These are phyloP conservation scores for Fonsecaea pugnacius DNA, from an alignment of 2,329 filamentous ascomycete species.

Conservation along the genomic window DNA sequence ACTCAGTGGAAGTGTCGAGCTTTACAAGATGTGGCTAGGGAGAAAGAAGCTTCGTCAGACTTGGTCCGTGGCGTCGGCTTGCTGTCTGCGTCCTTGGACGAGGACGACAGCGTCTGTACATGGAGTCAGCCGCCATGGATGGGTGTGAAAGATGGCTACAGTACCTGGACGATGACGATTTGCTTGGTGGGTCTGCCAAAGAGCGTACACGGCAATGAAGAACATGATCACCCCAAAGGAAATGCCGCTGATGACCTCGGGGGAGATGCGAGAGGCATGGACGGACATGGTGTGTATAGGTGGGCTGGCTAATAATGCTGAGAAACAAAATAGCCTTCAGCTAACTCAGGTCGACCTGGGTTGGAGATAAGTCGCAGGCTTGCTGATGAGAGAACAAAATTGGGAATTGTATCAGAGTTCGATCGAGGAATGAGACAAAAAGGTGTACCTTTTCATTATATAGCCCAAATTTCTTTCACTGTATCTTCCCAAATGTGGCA, in stretches of 20 bases:
- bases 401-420: too few species aligned
- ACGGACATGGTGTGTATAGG: neutral
- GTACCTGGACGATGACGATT: constrained; percentile 7
- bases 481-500: too few species aligned
- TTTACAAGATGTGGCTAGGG: neutral
- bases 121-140: neutral
- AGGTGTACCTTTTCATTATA: too few species aligned
- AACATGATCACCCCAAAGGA: constrained; percentile 16
- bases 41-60: constrained; percentile 5
- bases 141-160: neutral
- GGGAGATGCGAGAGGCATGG: neutral
- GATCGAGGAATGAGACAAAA: too few species aligned
- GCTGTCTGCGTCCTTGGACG: neutral
- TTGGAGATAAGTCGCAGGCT: too few species aligned
- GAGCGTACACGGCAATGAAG: constrained; percentile 10
- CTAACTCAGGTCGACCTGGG: too few species aligned
- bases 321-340: too few species aligned
- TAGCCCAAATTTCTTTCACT: too few species aligned
- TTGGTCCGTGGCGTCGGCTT: constrained; percentile 11
- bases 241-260: constrained; percentile 14
- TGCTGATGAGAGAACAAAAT: too few species aligned
- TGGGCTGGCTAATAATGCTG: too few species aligned
- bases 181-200: constrained; percentile 13
- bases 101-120: constrained; percentile 8
- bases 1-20: neutral